Conservation (phyloP, 2,329 filamentous ascomycete species). For the Pseudogymnoascus sp. region DNA sequence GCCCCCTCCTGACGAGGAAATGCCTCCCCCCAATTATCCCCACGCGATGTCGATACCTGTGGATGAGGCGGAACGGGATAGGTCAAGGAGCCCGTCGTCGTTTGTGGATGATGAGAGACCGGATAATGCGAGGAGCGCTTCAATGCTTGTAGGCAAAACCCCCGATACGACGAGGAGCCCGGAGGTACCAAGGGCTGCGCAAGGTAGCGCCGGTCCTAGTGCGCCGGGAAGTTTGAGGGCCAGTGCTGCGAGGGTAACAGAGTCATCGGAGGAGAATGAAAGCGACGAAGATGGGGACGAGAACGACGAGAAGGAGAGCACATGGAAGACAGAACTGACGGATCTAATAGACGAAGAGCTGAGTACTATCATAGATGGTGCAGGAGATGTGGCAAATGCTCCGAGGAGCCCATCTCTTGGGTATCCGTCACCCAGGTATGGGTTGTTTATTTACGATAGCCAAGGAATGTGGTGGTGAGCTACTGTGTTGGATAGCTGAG, state of each 20-base stretch:
- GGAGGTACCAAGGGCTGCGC: not conserved
- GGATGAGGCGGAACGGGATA: not conserved
- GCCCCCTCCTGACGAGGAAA: not conserved
- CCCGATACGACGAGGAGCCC: not conserved
- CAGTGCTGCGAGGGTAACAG: not conserved
- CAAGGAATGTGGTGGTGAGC: not conserved
- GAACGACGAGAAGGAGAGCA: not conserved
- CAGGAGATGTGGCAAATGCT: not conserved
- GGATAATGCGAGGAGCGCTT: not conserved
- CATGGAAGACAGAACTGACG: not conserved
- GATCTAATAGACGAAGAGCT: not conserved
- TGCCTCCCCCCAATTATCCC: not conserved
- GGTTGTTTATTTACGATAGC: not conserved
- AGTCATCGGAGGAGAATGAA: not conserved
- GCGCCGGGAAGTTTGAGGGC: not conserved
- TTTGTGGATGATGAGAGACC: not conserved
- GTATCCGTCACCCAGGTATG: not conserved
- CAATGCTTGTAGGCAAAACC: not conserved
- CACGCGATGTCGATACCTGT: not conserved
- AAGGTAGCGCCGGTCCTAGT: not conserved
- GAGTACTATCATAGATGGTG: not conserved
- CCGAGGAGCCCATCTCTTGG: not conserved
- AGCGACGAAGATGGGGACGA: not conserved
- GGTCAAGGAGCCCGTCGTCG: not conserved
- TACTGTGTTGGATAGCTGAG: not conserved